phyloP scores from a whole-genome alignment of 2,329 filamentous ascomycete genomes.

The Cercospora beticola region DNA sequence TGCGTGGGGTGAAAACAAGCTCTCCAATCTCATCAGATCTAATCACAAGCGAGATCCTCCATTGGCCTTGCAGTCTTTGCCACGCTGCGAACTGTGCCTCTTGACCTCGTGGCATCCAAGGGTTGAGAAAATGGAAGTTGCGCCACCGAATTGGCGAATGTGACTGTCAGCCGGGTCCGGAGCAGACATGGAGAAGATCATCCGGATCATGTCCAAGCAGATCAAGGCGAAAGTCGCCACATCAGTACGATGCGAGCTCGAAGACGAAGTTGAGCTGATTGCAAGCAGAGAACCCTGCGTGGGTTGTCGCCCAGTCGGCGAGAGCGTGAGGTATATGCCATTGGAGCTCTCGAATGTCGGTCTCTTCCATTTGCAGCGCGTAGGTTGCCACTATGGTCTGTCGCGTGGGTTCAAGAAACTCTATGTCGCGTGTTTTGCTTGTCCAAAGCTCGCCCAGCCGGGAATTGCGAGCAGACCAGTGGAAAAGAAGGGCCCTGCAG shows the following conservation, averaged over 20 bases:
- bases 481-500: neutral
- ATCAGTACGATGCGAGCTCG: neutral
- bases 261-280: neutral
- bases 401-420: constrained; percentile 7
- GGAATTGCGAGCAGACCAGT: constrained; percentile 7
- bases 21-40: constrained; percentile 14
- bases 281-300: neutral
- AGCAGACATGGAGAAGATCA: neutral
- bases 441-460: constrained; percentile 11
- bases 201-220: neutral
- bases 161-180: neutral
- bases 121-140: neutral
- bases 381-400: neutral
- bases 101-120: constrained; percentile 1
- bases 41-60: constrained; percentile 11
- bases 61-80: constrained; percentile 2
- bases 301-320: neutral
- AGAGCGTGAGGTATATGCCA: neutral
- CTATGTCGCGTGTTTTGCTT: constrained; percentile 3
- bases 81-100: constrained; percentile 1
- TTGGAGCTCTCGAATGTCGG: neutral
- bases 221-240: neutral
- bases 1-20: constrained; percentile 4
- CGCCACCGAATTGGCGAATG: constrained; percentile 1
- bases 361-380: neutral